Conservation (phyloP, 352 stramenopile genomes). For the Pseudoperonospora humuli region DNA sequence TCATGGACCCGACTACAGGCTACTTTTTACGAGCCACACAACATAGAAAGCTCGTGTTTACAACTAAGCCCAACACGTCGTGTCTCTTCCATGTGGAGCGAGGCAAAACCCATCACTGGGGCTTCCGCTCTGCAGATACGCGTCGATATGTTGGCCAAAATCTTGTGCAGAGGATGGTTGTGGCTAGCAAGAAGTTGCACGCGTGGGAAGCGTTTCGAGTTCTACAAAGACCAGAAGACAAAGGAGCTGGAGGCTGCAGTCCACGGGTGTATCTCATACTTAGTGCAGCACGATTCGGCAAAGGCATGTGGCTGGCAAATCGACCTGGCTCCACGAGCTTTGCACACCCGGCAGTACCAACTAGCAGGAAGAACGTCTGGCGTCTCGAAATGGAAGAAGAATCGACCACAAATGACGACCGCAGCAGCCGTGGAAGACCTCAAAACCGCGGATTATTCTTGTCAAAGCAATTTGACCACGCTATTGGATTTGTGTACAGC, state of each 20-base stretch:
- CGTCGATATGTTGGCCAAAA: constrained; percentile 73
- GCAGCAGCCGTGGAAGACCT: constrained; percentile 1
- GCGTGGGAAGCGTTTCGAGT: constrained; percentile 71
- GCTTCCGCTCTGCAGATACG: constrained; percentile 53
- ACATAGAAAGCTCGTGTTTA: constrained; percentile 67
- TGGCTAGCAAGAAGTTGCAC: constrained; percentile 56
- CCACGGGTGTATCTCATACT: constrained; percentile 59
- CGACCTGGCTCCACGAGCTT: constrained; percentile 20
- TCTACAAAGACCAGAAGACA: constrained; percentile 32
- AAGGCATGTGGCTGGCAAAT: constrained; percentile 73
- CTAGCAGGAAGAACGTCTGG: constrained; percentile 14
- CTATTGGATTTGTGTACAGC: constrained; percentile 58
- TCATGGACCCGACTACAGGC: constrained; percentile 51
- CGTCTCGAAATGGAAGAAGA: constrained; percentile 13
- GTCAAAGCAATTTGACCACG: constrained; percentile 65
- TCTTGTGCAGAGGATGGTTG: constrained; percentile 51
- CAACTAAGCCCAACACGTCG: constrained; percentile 40
- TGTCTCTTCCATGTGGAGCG: constrained; percentile 69
- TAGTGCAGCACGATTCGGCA: constrained; percentile 69
- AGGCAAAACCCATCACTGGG: constrained; percentile 77
- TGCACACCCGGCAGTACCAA: constrained; percentile 7
- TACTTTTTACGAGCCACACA: constrained; percentile 47
- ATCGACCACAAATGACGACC: constrained; percentile 9
- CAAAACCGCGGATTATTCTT: constrained; percentile 36
- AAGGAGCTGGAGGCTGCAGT: constrained; percentile 7